Percentiles rank a stretch among this genome's conserved stretches.
These are phyloP conservation scores for Tolypocladium album DNA, from an alignment of 2,329 filamentous ascomycete genomes.

Conservation along the genomic window DNA sequence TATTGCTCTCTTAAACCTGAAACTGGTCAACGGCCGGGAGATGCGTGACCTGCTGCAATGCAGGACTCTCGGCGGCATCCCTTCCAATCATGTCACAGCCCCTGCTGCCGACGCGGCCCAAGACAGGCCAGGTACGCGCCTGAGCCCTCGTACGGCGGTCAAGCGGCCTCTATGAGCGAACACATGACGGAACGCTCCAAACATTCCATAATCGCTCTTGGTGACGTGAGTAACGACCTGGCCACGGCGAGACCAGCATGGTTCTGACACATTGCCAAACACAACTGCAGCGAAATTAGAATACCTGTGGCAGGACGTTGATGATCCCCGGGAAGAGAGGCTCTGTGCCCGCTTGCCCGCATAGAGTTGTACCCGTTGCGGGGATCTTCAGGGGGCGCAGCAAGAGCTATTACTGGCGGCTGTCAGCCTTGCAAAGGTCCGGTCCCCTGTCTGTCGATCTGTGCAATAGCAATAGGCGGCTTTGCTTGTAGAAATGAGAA, in stretches of 20 bases:
- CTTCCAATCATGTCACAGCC: not conserved
- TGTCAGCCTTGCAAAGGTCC: too few species aligned
- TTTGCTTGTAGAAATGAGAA: not conserved
- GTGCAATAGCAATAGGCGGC: not conserved
- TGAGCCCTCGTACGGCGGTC: too few species aligned
- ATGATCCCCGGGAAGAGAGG: too few species aligned
- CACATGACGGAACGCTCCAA: not conserved
- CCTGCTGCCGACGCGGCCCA: not conserved
- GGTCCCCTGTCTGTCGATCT: not conserved
- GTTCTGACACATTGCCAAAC: not conserved
- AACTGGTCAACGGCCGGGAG: not conserved
- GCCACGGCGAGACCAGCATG: not conserved
- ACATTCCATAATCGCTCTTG: not conserved
- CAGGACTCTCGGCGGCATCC: not conserved
- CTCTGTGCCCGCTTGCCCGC: too few species aligned
- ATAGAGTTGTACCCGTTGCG: too few species aligned
- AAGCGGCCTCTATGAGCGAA: too few species aligned
- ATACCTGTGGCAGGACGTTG: too few species aligned
- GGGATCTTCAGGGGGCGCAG: too few species aligned
- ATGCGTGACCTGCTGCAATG: not conserved
- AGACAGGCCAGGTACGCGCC: not conserved
- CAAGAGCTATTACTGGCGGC: too few species aligned
- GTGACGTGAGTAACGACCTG: not conserved
- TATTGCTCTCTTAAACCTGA: not conserved
- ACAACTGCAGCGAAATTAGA: not conserved